These are phyloP conservation scores for Microsporum audouinii DNA, from an alignment of 2,329 filamentous ascomycete species.

Conservation along the genomic window DNA sequence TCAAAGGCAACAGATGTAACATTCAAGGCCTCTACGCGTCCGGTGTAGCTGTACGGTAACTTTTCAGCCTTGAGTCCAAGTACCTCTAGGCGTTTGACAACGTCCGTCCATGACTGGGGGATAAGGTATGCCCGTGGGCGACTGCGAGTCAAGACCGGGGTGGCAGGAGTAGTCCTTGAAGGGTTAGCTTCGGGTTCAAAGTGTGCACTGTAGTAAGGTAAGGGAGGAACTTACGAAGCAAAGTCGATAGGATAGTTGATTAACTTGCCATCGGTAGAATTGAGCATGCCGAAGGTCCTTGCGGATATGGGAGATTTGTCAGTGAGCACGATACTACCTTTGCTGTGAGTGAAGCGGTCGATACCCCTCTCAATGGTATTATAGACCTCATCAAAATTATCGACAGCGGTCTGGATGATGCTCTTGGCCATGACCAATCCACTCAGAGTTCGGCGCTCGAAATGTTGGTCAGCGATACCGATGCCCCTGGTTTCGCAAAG, in stretches of 20 bases:
- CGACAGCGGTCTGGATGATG: constrained; percentile 3
- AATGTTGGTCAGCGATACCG: constrained; percentile 5
- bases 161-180: background rate
- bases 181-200: background rate
- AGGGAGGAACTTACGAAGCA: constrained; percentile 5
- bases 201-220: background rate
- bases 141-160: constrained; percentile 2
- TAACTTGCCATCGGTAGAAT: background rate
- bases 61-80: constrained; percentile 2
- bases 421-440: constrained; percentile 3
- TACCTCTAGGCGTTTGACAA: constrained; percentile 1
- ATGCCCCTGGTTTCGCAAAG: constrained; percentile 8
- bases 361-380: constrained; percentile 5
- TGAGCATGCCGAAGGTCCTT: constrained; percentile 4
- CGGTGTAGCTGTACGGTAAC: background rate
- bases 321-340: constrained; percentile 4
- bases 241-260: constrained; percentile 3
- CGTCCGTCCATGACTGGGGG: background rate
- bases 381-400: constrained; percentile 4
- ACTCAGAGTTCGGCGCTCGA: constrained; percentile 5
- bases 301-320: background rate
- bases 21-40: constrained; percentile 5
- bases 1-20: constrained; percentile 2
- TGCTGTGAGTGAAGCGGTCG: constrained; percentile 6
- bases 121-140: constrained; percentile 6